Conservation (phyloP, 2,329 filamentous ascomycete genomes). For the Nemania bipapillata region DNA sequence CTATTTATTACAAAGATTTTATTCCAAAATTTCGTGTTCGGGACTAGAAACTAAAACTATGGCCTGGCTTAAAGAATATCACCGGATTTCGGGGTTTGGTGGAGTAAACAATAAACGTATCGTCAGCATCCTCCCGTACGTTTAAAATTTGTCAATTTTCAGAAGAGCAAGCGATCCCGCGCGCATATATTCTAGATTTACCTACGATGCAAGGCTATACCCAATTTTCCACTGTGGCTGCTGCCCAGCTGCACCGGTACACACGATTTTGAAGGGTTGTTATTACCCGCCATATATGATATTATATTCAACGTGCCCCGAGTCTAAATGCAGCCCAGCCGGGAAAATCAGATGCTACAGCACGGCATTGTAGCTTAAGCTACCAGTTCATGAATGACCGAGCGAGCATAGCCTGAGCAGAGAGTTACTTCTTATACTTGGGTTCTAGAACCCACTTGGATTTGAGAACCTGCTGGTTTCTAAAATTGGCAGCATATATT, state of each 20-base stretch:
- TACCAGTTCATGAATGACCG: background rate
- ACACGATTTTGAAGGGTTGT: background rate
- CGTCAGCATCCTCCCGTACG: background rate
- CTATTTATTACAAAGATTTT: background rate
- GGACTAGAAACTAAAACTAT: background rate
- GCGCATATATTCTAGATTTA: background rate
- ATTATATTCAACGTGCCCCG: background rate
- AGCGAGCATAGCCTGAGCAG: background rate
- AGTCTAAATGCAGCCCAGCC: constrained; percentile 10
- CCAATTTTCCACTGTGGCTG: background rate
- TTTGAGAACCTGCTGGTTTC: constrained; percentile 14
- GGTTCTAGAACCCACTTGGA: constrained; percentile 9
- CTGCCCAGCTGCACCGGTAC: background rate
- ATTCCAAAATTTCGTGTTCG: background rate
- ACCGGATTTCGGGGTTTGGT: background rate
- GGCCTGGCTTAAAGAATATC: background rate
- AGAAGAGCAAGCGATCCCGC: background rate
- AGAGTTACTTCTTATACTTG: background rate
- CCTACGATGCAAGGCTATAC: background rate
- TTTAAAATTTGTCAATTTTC: background rate
- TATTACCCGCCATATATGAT: constrained; percentile 23
- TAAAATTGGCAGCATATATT: constrained; percentile 31
- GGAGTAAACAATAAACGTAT: background rate
- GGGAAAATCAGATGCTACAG: constrained; percentile 12
- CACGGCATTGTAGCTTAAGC: background rate